Conservation (phyloP, 2,329 filamentous ascomycete genomes). For the Verticillium tricorpus region DNA sequence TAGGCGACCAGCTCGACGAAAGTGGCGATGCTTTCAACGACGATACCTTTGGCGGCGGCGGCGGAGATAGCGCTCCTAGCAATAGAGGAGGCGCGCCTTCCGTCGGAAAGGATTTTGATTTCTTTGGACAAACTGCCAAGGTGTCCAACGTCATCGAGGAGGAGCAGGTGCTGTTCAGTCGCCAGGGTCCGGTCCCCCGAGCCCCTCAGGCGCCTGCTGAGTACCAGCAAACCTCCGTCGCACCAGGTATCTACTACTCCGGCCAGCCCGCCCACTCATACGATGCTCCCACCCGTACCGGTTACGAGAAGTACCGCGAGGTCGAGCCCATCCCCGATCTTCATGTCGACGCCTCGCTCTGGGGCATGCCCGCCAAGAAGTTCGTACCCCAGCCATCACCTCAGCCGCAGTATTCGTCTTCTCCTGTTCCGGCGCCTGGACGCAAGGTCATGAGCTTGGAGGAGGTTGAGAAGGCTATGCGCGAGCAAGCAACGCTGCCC, state of each 20-base stretch:
- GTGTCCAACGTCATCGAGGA: conserved; percentile 83
- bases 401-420: conserved; percentile 20
- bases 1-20: conserved; percentile 87
- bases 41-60: conserved; percentile 72
- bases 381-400: conserved; percentile 28
- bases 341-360: conserved; percentile 88
- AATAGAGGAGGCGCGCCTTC: conserved; percentile 28
- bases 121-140: conserved; percentile 88
- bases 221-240: neutral
- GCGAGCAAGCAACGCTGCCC: conserved; percentile 53
- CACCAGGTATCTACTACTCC: conserved; percentile 24
- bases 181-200: conserved; percentile 41
- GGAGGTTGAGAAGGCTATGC: conserved; percentile 93
- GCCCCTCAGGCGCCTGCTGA: conserved; percentile 21
- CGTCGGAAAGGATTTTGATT: conserved; percentile 93
- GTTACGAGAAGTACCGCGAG: conserved; percentile 82
- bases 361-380: conserved; percentile 69
- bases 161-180: conserved; percentile 79
- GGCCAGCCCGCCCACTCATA: conserved; percentile 26
- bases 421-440: conserved; percentile 28
- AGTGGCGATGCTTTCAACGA: conserved; percentile 94
- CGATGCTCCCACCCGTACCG: conserved; percentile 62
- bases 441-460: conserved; percentile 93
- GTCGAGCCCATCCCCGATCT: conserved; percentile 78
- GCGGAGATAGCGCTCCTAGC: conserved; percentile 37